Evolutionary conservation across 108 stramenopile species (phyloP), one percentile per base, ranked within the genome.

Genomic region (Pseudonitzschia delicatissima): DNA sequence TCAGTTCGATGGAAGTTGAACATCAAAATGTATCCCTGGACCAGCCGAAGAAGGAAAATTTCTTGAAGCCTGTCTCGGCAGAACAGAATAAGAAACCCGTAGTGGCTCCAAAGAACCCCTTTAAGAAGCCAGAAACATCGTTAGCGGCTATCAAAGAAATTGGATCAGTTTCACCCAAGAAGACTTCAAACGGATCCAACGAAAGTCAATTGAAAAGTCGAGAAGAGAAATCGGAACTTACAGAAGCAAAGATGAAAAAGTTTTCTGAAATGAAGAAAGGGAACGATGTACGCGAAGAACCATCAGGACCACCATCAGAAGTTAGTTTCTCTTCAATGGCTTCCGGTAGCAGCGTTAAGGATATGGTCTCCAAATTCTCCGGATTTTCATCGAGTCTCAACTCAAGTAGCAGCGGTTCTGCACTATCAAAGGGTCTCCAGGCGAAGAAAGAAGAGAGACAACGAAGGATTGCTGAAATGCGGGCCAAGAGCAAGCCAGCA

Each of bases 361-460:
- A 74, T 20, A 50, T 74, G 32, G 61, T 74, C 25, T 74, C 73
- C 1, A 74, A 68, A 37, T 45, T 74, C 34, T 63, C 66, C 2
- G 64, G 66, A 49, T 55, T 55, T 55, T 47, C 48, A 13, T 32
- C 58, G 5, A 47, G 18, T 9, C 57, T 23, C 42, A 21, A 25
- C 15, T 59, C 58, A 20, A 71, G 23, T 20, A 51, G 34, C 42
- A 45, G 29, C 17, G 57, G 45, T 1, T 74, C 73, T 36, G 73
- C 73, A 13, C 42, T 74, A 3, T 74, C 73, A 45, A 72, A 78
- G 58, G 69, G 50, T 27, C 29, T 76, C n/a, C 55, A 81, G 36
- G 77, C 47, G 45, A 71, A 73, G 9, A 74, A 66, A 47, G 83
- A 75, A 53, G 79, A 79, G 34, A 64, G 87, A 53, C 77, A 71